A percentile compares a stretch with the other conserved stretches of the same genome.
Conservation (phyloP, 2,329 filamentous ascomycete species). For the Nemania serpens region DNA sequence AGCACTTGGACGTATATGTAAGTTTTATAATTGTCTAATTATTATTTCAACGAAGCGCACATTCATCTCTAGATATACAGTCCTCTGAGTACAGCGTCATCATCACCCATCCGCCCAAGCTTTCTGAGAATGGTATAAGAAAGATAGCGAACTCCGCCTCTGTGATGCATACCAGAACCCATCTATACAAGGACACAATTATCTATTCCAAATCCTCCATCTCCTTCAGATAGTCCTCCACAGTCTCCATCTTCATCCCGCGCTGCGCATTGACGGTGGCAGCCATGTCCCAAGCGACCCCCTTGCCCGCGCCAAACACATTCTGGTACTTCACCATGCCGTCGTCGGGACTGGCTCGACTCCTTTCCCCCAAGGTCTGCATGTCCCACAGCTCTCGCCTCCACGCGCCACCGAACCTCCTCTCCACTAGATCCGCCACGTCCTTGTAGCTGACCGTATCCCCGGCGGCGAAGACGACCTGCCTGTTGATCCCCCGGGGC, state of each 20-base stretch:
- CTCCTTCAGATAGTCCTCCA: conserved; percentile 44
- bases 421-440: conserved; percentile 54
- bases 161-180: too few relatives aligned
- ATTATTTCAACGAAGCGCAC: too few relatives aligned
- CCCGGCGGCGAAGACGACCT: conserved; percentile 56
- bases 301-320: conserved; percentile 56
- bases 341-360: conserved; percentile 51
- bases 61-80: too few relatives aligned
- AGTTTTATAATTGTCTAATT: too few relatives aligned
- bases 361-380: conserved; percentile 46
- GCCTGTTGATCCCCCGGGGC: conserved; percentile 40
- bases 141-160: too few relatives aligned
- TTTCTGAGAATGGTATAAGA: too few relatives aligned
- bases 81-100: too few relatives aligned
- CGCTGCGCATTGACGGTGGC: conserved; percentile 52
- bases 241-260: conserved; percentile 46
- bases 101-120: too few relatives aligned
- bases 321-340: conserved; percentile 57
- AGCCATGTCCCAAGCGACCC: conserved; percentile 56
- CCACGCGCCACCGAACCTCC: conserved; percentile 47
- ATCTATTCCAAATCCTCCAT: conserved; percentile 20
- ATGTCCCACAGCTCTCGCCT: conserved; percentile 50
- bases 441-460: conserved; percentile 58
- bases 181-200: background rate
- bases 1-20: too few relatives aligned